A percentile compares a stretch with the other conserved stretches of the same genome.
phyloP scores from a whole-genome alignment of 148 eudicot species.

The Rhododendron griersonianum region DNA sequence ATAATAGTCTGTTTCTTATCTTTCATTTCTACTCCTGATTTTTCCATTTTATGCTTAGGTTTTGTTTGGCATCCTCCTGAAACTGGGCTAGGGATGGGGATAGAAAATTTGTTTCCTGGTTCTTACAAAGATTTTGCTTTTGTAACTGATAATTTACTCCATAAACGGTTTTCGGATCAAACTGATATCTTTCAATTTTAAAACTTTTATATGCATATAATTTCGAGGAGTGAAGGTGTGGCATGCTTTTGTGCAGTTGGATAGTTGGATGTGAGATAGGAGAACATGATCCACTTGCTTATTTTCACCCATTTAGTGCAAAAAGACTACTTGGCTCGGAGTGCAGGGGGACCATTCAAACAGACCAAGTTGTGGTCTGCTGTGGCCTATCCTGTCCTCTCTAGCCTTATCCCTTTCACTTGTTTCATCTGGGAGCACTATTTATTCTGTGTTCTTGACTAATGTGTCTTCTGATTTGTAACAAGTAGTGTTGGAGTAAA shows the following conservation, averaged over 20 bases:
- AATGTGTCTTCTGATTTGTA: not conserved
- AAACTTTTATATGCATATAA: not conserved
- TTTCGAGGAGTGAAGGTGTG: not conserved
- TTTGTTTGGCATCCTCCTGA: not conserved
- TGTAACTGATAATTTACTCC: not conserved
- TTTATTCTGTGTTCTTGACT: not conserved
- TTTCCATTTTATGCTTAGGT: not conserved
- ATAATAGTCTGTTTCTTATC: not conserved
- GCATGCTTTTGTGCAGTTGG: not conserved
- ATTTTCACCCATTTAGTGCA: conserved; percentile 6
- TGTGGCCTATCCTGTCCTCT: not conserved
- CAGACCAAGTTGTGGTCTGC: not conserved
- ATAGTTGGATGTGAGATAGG: not conserved
- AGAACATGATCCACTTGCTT: not conserved
- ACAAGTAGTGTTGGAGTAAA: not conserved
- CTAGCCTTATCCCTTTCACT: not conserved
- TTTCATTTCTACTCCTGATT: not conserved
- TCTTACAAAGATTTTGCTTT: not conserved
- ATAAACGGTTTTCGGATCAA: not conserved
- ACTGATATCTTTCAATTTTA: not conserved
- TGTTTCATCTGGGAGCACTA: not conserved
- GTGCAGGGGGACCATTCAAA: conserved; percentile 10
- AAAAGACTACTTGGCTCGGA: not conserved
- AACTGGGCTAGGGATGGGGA: not conserved
- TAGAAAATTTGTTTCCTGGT: not conserved